Evolutionary conservation across 345 rosid species (phyloP), one percentile per base, ranked within the genome.

Genomic region (Salix koriyanagi): DNA sequence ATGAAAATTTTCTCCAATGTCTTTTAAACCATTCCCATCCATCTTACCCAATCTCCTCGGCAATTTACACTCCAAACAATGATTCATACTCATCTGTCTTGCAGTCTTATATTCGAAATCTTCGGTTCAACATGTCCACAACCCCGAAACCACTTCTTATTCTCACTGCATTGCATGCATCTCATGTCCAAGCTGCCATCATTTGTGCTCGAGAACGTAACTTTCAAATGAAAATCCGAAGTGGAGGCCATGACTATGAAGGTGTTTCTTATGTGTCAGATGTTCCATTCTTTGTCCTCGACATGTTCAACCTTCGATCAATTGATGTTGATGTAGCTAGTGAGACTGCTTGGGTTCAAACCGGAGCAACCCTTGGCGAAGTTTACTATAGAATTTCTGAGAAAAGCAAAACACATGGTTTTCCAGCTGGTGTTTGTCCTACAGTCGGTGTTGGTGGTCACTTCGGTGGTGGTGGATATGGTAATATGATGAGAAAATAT

Each of bases 71-170:
- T 5, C 77, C 77, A 0, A 26, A 26, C 42, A 61, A 72, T 5
- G 65, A 80, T 10, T 78, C 84, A 3, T 82, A 52, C 65, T 44
- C 76, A 32, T 50, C 74, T 32, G 74, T 71, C 52, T 60, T 71
- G 15, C 28, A 32, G 12, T 5, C 65, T 21, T 71, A 71, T 60
- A 52, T 71, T 54, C 44, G 74, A 52, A 71, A 71, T 52, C 74
- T 71, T 15, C 62, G 74, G 6, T 71, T 71, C 74, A 71, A 71
- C 41, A 37, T 16, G 44, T 50, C 74, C 65, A 52, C 46, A 19
- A 71, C 74, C 21, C 74, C 44, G 4, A 71, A 71, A 71, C 74
- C 74, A 50, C 10, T 32, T 25, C 32, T 71, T 11, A 52, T 71
- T 14, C 65, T 71, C 19, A 71, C 65, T 21, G 74, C 65, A 54